These are phyloP conservation scores for Saccharomycopsis hybrid DNA, from an alignment of 1,139 yeast genomes.

Conservation along the genomic window DNA sequence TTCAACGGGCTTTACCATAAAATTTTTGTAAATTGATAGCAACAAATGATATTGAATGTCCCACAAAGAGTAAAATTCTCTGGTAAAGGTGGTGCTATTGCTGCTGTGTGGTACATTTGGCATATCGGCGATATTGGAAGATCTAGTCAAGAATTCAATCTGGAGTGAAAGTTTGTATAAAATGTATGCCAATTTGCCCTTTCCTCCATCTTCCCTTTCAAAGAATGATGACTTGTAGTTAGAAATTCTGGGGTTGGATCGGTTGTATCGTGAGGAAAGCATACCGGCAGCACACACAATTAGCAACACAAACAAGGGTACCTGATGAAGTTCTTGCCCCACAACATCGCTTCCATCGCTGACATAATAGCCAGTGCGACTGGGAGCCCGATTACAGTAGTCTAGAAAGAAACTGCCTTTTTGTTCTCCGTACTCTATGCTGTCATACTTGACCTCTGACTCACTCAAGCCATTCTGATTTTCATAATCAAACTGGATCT, in stretches of 20 bases:
- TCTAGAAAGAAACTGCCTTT: slow-evolving; percentile 11
- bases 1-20: slow-evolving; percentile 34
- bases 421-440: not conserved
- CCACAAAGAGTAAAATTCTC: slow-evolving; percentile 24
- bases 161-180: slow-evolving; percentile 10
- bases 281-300: slow-evolving; percentile 10
- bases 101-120: not conserved
- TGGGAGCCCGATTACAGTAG: not conserved
- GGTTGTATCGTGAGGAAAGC: slow-evolving; percentile 12
- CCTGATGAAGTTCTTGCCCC: not conserved
- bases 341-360: not conserved
- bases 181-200: slow-evolving; percentile 8
- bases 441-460: not conserved
- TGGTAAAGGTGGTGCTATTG: not conserved
- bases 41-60: slow-evolving; percentile 32
- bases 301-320: slow-evolving; percentile 13
- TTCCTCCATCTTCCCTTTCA: slow-evolving; percentile 9
- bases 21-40: slow-evolving; percentile 34
- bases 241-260: slow-evolving; percentile 8
- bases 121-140: not conserved
- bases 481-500: not conserved
- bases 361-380: not conserved
- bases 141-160: slow-evolving; percentile 1
- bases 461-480: not conserved
- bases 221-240: slow-evolving; percentile 10